Percentiles rank a stretch among this genome's conserved stretches.
These are phyloP conservation scores for Eremochloa ophiuroides DNA, from an alignment of 176 grass and related monocot genomes.

Conservation along the genomic window DNA sequence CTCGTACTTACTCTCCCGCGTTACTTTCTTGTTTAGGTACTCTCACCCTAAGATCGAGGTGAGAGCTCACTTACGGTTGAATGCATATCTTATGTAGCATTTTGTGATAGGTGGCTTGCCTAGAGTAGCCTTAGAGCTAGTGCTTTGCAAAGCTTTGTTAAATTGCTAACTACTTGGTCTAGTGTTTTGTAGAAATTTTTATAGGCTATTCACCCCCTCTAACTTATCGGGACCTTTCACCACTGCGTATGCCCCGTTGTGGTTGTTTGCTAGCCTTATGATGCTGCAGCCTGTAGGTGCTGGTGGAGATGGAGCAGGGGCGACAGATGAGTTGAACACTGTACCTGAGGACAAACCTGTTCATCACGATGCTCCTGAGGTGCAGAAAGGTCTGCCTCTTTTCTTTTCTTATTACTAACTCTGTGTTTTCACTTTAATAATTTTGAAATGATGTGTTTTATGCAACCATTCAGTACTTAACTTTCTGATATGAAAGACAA, in stretches of 20 bases:
- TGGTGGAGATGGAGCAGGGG: conserved; percentile 20
- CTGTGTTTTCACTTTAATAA: not conserved
- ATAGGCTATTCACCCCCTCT: too few species aligned
- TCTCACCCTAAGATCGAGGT: too few species aligned
- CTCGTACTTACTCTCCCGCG: too few species aligned
- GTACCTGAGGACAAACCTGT: conserved; percentile 65
- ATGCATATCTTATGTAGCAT: too few species aligned
- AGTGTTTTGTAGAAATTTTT: too few species aligned
- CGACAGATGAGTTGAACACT: conserved; percentile 38
- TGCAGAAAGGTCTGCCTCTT: conserved; percentile 41
- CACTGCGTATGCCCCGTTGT: conserved; percentile 91
- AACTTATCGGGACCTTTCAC: too few species aligned
- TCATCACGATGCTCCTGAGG: conserved; percentile 61
- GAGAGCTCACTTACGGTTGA: too few species aligned
- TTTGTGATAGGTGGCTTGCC: too few species aligned
- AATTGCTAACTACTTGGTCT: too few species aligned
- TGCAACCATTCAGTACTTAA: not conserved
- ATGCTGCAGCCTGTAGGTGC: conserved; percentile 33
- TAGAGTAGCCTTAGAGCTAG: too few species aligned
- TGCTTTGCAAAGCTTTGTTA: too few species aligned
- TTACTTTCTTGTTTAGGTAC: too few species aligned
- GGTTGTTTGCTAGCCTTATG: conserved; percentile 77
- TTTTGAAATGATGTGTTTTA: not conserved
- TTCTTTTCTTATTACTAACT: not conserved
- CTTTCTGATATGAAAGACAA: not conserved